These are phyloP conservation scores for Forsythia suspensa DNA, from an alignment of 257 asterid species.

Conservation along the genomic window DNA sequence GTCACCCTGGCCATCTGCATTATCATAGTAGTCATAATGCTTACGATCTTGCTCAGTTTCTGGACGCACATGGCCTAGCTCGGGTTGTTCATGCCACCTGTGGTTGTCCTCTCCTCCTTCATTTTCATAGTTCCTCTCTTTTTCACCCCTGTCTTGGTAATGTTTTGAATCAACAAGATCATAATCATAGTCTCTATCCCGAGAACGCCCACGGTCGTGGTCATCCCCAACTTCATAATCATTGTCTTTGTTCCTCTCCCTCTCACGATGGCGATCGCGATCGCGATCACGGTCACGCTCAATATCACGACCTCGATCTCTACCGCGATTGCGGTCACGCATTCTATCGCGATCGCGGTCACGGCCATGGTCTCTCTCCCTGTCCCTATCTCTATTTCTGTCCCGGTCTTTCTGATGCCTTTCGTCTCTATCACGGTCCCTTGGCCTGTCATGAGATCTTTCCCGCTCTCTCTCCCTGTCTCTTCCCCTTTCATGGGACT, in stretches of 20 bases:
- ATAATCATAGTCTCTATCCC: slow-evolving; percentile 44
- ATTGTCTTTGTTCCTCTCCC: slow-evolving; percentile 48
- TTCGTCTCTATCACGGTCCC: slow-evolving; percentile 89
- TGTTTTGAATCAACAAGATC: slow-evolving; percentile 46
- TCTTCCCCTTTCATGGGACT: slow-evolving; percentile 78
- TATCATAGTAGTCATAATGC: slow-evolving; percentile 60
- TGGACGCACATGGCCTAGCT: slow-evolving; percentile 42
- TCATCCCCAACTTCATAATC: slow-evolving; percentile 49
- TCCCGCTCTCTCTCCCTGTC: slow-evolving; percentile 70
- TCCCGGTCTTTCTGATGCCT: slow-evolving; percentile 90
- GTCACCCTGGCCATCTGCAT: slow-evolving; percentile 46
- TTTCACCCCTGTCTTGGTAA: slow-evolving; percentile 35
- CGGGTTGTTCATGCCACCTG: slow-evolving; percentile 52
- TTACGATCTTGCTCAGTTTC: slow-evolving; percentile 52
- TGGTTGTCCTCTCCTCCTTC: slow-evolving; percentile 51
- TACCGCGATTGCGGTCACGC: slow-evolving; percentile 58
- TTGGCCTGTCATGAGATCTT: slow-evolving; percentile 66
- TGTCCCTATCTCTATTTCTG: slow-evolving; percentile 61
- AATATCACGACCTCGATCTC: slow-evolving; percentile 43
- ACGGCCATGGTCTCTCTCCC: slow-evolving; percentile 64
- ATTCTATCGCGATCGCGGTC: slow-evolving; percentile 54
- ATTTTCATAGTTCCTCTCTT: slow-evolving; percentile 43
- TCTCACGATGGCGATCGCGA: slow-evolving; percentile 48
- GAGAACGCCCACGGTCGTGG: slow-evolving; percentile 57
- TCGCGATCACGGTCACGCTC: slow-evolving; percentile 48